Base-by-base conservation (phyloP, 352 stramenopile genomes). In the Phytopythium cucurbitacearum region DNA sequence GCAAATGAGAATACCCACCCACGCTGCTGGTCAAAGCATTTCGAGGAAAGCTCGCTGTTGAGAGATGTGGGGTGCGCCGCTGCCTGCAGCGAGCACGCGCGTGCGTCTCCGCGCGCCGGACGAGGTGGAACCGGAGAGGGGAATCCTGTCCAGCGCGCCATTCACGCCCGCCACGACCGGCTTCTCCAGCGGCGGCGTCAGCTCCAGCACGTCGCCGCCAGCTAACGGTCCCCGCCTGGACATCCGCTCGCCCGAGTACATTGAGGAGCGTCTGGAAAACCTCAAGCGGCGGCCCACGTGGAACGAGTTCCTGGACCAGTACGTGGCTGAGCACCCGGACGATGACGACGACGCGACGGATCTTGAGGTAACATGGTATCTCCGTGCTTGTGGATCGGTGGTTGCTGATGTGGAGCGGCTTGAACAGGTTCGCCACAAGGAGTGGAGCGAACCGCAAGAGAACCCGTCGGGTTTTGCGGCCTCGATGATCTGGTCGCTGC, bases 221-320 rank as follows among this genome's bases (percentile, higher is more conserved):
- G 50, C 46, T n/a, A 49, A 57, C n/a, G 57, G 76, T 37, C 76
- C 66, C 33, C 75, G 67, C n/a, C 64, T 88, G 21, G 80, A 91
- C 59, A 64, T 94, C 56, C 61, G 71, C 39, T 90, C 84, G 50
- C 80, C 83, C 49, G 84, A 94, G 48, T 86, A 87, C 64, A 94
- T 94, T 37, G 81, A 89, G 48, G 73, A 94, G 61, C 80, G 84
- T 12, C 67, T 94, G 50, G 84, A 94, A 56, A 94, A 94, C 70
- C 76, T 94, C 63, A 94, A 94, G 67, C 73, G 80, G 42, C 78
- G 73, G 39, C 77, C 69, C 7, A 76, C 69, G 28, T 90, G 76
- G 76, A 55, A 41, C 16, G 45, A 76, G 49, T 94, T 70, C 43
- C 59, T 94, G 44, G 80, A 94, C 59, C 67, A 88, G 45, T 94